Evolutionary conservation across 345 rosid genomes (phyloP).

Genomic region (Rhodomyrtus tomentosa): DNA sequence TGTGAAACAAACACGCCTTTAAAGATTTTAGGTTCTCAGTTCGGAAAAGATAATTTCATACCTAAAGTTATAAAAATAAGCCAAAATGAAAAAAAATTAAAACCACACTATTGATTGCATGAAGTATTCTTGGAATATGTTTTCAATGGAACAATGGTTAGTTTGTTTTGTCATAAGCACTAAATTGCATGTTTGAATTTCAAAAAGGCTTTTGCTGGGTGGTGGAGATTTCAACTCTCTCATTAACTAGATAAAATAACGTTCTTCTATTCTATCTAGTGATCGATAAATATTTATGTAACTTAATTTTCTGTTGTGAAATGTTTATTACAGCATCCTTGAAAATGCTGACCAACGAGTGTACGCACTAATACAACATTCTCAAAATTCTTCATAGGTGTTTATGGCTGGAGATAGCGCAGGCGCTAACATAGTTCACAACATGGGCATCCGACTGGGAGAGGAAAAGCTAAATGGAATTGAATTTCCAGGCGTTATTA

Average conservation of each 20-base stretch:
- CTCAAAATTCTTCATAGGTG: neutral
- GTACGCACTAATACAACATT: neutral
- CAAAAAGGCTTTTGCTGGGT: neutral
- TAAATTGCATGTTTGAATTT: neutral
- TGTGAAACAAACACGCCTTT: too few relatives aligned
- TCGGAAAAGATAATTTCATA: too few relatives aligned
- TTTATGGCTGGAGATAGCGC: constrained; percentile 31
- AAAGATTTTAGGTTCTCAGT: too few relatives aligned
- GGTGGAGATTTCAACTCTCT: neutral
- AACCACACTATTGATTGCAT: too few relatives aligned
- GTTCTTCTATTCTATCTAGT: neutral
- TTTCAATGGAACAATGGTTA: neutral
- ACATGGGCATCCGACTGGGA: neutral
- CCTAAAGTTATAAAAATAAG: too few relatives aligned
- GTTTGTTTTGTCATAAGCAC: too few relatives aligned
- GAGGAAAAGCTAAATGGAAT: neutral
- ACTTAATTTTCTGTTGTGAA: neutral
- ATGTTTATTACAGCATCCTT: neutral
- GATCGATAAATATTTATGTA: neutral
- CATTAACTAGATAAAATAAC: neutral
- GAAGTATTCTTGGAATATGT: too few relatives aligned
- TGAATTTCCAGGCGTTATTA: constrained; percentile 3
- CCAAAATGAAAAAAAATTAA: too few relatives aligned
- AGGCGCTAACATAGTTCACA: constrained; percentile 22
- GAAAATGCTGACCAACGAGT: neutral